Base-by-base conservation (phyloP, 2,329 filamentous ascomycete species). In the Lachnellula willkommii region DNA sequence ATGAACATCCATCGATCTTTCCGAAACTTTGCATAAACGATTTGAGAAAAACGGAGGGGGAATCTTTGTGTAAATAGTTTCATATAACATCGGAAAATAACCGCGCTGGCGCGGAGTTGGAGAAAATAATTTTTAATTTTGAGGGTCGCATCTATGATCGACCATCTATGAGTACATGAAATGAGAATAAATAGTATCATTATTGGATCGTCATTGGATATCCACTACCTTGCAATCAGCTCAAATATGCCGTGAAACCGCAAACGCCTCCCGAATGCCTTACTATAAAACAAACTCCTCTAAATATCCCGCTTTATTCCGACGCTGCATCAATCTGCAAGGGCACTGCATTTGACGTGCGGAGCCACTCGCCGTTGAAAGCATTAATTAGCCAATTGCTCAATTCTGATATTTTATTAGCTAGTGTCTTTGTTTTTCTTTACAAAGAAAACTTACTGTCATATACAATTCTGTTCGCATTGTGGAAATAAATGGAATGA, bases 371-470 rank as follows among this genome's bases (percentile, higher is more conserved):
- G 51, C 94, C 94, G 65, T 97, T 97, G 71, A 99, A 99, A 1
- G 94, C 94, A 70, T 96, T 97, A 69, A 96, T 82, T 53, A 99
- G 83, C 93, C 93, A 99, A 70, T 89, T 92, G 56, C 79, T 85
- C 35, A 96, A 72, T 74, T 90, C 88, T 91, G 59, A 28, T 28
- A 22, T 2, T n/a, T 26, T 20, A 68, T 76, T 61, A 78, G 73
- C 54, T 8, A 3, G n/a, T 45, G 8, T 53, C 11, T 53, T 12
- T 5, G 63, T 52, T 45, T 14, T 17, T n/a, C 17, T 51, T 12
- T 45, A 15, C 12, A 43, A 42, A n/a, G 17, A 53, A 5, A 35
- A 83, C 90, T 80, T 76, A 95, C 90, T 95, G 64, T 96, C 88
- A 69, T 94, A 97, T 6, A 99, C 92, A 65, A 97, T 89, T 55